Base-by-base conservation (phyloP, 1,284 basidiomycete genomes). In the Earliella scabrosa region DNA sequence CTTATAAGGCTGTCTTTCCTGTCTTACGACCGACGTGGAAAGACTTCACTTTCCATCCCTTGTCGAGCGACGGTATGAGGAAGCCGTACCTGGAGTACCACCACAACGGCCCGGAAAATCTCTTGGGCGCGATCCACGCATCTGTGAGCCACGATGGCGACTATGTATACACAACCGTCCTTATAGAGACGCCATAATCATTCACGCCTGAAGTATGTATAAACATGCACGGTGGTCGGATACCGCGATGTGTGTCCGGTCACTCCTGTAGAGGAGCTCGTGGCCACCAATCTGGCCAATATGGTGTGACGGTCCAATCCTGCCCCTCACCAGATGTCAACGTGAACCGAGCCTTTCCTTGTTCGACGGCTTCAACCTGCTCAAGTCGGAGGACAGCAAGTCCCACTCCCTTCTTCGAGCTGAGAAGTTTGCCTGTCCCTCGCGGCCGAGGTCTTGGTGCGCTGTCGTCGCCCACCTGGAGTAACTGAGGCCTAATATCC, bases 121-220 rank as follows among this genome's bases (percentile, higher is more conserved):
- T 50, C 11, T 66, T 76, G 35, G 75, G 76, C 48, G 65, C 65
- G 20, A 65, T 87, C 43, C 84, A 91, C 69, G 80, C 84, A 20
- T 93, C 88, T 45, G 79, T 94, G 45, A 92, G 88, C 61, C 93
- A 96, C 64, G 94, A 96, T 65, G 92, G 90, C 23, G 90, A 92
- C 36, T 93, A 93, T 65, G 81, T 93, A 9, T 80, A 90, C 45
- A 83, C 92, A 3, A 84, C 84, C 10, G 92, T 95, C 21, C 64
- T 93, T 18, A 83, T 86, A 18, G 87, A 92, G 50, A 45, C 51
- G 1, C 36, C 29, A 29, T 58, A 18, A 51, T 21, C 8, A 7
- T 31, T 10, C 13, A 27, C 18, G 39, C 16, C 13, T 20, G 16
- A 38, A 35, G 21, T 2, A 16, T 21, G 20, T n/a, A n/a, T n/a